Evolutionary conservation across 352 stramenopile genomes (phyloP), one percentile per base, ranked within the genome.

Genomic region (Phytophthora niederhauseri): DNA sequence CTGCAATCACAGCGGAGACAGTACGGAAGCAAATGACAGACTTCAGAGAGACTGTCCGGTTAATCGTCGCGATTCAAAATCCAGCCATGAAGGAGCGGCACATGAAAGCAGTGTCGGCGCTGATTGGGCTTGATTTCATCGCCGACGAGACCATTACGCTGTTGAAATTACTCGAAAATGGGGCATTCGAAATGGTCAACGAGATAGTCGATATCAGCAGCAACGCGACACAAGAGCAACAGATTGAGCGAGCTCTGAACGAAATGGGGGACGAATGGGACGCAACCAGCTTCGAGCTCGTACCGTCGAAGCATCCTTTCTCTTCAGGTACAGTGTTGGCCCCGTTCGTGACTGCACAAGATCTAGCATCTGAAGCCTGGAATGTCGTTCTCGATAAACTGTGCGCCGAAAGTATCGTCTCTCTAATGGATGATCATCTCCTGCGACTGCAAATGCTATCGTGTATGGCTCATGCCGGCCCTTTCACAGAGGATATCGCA

Each of bases 1-100:
- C 87, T 0, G 82, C 82, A 6, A 81, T 92, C 51, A 91, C 84
- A 0, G 82, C 87, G 0, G 87, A 95, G 50, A 73, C 89, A 48
- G 66, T 94, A 20, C 87, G 89, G 49, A 95, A 95, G 61, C 87
- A 93, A 58, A 89, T 95, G 70, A 77, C 67, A 0, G 87, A 94
- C 48, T 95, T 95, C 41, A 72, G 81, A 4, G 85, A 92, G 49
- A 87, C 89, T 14, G 69, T 85, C 8, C 76, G 81, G 0, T 65
- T 95, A 4, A 87, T 93, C 4, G 75, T 78, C 1, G 83, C 86
- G 2, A 88, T 95, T 54, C 54, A 88, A 36, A 88, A 95, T 49
- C 81, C 79, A 31, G 77, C 73, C 1, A 85, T 95, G 57, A 81
- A 93, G 46, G 77, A 89, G 2, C 71, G 87, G 1, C 85, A 95